These are phyloP conservation scores for Mortierella sp. DNA, from an alignment of 371 early-diverging fungal species.

Conservation along the genomic window DNA sequence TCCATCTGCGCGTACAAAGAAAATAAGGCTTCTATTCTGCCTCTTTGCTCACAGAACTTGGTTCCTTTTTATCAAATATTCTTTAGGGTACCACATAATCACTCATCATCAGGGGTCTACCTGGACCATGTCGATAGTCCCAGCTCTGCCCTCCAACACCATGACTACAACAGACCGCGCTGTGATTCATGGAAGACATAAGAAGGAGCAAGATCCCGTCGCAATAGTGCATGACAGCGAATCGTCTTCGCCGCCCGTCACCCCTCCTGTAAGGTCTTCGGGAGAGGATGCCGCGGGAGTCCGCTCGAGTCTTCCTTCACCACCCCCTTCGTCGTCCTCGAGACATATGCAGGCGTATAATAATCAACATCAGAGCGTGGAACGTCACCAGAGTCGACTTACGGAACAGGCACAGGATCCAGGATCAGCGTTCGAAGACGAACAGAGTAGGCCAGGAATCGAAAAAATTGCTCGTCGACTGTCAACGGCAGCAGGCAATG, in stretches of 20 bases:
- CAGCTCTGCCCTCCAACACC: constrained; percentile 18
- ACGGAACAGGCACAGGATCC: constrained; percentile 12
- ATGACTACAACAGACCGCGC: constrained; percentile 12
- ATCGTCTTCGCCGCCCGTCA: constrained; percentile 28
- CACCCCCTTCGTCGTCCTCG: constrained; percentile 40
- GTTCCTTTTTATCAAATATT: too few relatives aligned
- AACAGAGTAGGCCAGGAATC: background rate
- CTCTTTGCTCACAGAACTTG: too few relatives aligned
- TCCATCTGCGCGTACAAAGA: too few relatives aligned
- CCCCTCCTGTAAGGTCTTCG: constrained; percentile 32
- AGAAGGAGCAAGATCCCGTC: background rate
- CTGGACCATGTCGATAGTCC: constrained; percentile 22
- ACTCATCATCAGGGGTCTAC: too few relatives aligned
- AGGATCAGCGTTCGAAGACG: background rate
- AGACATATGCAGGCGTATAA: constrained; percentile 12
- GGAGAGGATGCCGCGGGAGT: constrained; percentile 17
- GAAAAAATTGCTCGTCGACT: constrained; percentile 17
- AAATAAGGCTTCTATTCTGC: too few relatives aligned
- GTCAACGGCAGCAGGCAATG: background rate
- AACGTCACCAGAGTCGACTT: background rate
- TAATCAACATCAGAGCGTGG: background rate
- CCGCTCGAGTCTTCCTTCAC: constrained; percentile 27
- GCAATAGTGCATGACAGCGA: background rate
- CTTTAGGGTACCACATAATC: too few relatives aligned
- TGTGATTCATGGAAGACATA: background rate